Evolutionary conservation across 116 monocot species (phyloP), one percentile per base, ranked within the genome.

Genomic region (Iris pallida): DNA sequence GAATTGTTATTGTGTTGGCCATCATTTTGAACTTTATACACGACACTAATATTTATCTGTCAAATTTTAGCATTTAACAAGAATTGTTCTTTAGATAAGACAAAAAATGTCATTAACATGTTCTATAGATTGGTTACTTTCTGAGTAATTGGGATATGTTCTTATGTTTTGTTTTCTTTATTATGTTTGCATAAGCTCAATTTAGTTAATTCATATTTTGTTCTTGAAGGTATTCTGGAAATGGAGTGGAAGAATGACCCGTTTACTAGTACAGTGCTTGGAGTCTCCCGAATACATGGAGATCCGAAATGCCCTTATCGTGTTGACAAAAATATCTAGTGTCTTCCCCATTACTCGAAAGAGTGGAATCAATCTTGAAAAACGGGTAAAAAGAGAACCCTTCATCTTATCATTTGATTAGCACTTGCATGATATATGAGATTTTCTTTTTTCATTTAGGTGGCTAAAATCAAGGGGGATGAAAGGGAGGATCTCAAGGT

Each of bases 401-500:
- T n/a, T 54, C 16, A 15, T 54, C 16, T 30, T 30, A 30, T 30
- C 30, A 30, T 3, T 3, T 66, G 17, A 16, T 52, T 52, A 40
- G 8, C 5, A 4, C 6, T 64, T 43, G 5, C 45, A 1, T 43
- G 55, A 20, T 55, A 18, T 55, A 6, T 52, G 45, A 58, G 46
- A 16, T 13, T 10, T 30, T 45, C 4, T 42, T 53, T 64, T 17
- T 64, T 68, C 66, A 4, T 61, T 13, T 71, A 91, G 95, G 91
- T 97, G 42, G 61, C 73, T 64, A 97, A 97, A 83, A 89, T 97
- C 55, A 97, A 92, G 65, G 68, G 72, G 53, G 97, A 97, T 70
- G 97, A 97, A 47, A 78, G 97, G 69, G 97, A 97, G 76, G 97
- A 97, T 72, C 79, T 97, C 11, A 97, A 97, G 64, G 97, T 97